Evolutionary conservation across 2,329 filamentous ascomycete species (phyloP), one percentile per base, ranked within the genome.

Genomic region (Aspergillus pseudoglaucus): DNA sequence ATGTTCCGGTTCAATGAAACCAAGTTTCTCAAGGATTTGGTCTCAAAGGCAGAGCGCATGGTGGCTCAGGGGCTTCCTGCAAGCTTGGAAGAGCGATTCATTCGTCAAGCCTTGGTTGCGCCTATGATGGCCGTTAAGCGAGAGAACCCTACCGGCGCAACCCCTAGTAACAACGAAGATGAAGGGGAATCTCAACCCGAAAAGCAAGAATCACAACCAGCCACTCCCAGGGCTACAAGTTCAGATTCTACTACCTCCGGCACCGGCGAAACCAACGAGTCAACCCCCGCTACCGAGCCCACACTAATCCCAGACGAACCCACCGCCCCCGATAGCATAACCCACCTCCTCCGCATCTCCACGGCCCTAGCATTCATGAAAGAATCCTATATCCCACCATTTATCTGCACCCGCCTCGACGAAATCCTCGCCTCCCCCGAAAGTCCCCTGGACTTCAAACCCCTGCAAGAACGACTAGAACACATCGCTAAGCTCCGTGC

Each of bases 71-170:
- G 83, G 0, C 70, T 97, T 8, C 90, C 93, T 1, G 70, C 74
- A 6, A 95, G 85, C 57, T 79, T 98, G 76, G 91, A 96, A 63
- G 87, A 93, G 42, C 84, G 81, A 38, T 94, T 95, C 57, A 82
- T 98, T 7, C 80, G 77, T 45, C 85, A 85, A 59, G 79, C 80
- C 2, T 74, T 98, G 4, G 87, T 93, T 57, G 79, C 83, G 4
- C 91, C 93, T 0, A 74, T 95, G 39, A 72, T 88, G 57, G 81
- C 81, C 27, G 75, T 90, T 37, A 84, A 78, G 59, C 76, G 81
- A 41, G 78, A 83, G 47, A 74, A 80, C 35, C 64, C 61, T 33
- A 43, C 55, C 46, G 54, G 57, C 47, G 51, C 57, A 41, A 48
- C 66, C 48, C 15, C 56, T 44, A 30, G 63, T 50, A 44, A 57